Evolutionary conservation across 768 basidiomycete species (phyloP), one percentile per base, ranked within the genome.

Genomic region (Leucogyrophana mollusca): DNA sequence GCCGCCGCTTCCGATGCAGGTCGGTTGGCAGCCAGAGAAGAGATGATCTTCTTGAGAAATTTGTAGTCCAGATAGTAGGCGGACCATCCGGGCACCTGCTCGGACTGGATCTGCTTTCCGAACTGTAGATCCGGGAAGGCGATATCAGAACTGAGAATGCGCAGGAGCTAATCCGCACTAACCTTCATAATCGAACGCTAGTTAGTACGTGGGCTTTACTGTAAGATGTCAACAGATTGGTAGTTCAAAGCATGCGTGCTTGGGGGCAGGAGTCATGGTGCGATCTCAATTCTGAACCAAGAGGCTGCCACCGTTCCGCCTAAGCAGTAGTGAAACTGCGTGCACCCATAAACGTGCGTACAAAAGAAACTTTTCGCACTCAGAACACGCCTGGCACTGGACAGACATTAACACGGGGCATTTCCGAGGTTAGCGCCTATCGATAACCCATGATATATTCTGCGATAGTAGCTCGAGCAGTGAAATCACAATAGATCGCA

Each of bases 61-160:
- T 99, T 99, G 80, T 99, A 99, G 72, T 98, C 94, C 49, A 97
- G 82, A 70, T 98, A 98, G 73, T 90, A 91, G 34, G 75, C 65
- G 22, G 90, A 91, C 95, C 95, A 99, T 72, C 94, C 95, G 42
- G 95, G 94, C 45, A 97, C 85, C 73, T 96, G 93, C 65, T 95
- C 89, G 23, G 88, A 83, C 67, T 93, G 94, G 52, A 99, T 93
- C 51, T 92, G 88, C 75, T 99, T 99, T 58, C 96, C 96, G 68
- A 99, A 99, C 94, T 98, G 62, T 37, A 58, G 51, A 37, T 45
- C 10, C n/a, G n/a, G n/a, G n/a, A 8, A n/a, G 43, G 36, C 34
- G 40, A 33, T 24, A 18, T 25, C 36, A 47, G 33, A 35, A 23
- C 30, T 20, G 40, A 11, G 23, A 11, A 34, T 40, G 22, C 9